These are phyloP conservation scores for Heimioporus sp. DNA, from an alignment of 768 basidiomycete species.

Conservation along the genomic window DNA sequence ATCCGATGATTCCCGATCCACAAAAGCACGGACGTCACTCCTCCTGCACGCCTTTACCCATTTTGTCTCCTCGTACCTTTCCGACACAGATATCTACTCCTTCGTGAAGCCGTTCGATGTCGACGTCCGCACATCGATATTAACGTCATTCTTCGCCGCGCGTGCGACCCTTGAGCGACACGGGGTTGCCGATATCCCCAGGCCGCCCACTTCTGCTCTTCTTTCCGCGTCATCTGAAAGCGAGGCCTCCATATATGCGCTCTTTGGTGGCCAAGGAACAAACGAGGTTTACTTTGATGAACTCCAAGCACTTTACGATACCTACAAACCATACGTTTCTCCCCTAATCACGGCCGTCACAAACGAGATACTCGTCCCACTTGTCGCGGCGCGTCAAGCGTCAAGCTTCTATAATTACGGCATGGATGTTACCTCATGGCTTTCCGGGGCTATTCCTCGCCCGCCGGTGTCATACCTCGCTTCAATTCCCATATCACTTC, in stretches of 20 bases:
- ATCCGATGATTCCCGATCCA: slow-evolving; percentile 51
- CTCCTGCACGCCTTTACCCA: slow-evolving; percentile 73
- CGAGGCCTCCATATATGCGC: slow-evolving; percentile 77
- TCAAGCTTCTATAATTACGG: slow-evolving; percentile 75
- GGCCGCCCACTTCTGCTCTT: slow-evolving; percentile 63
- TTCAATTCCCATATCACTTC: slow-evolving; percentile 90
- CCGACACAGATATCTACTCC: slow-evolving; percentile 74
- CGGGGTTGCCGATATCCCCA: slow-evolving; percentile 53
- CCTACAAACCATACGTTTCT: slow-evolving; percentile 83
- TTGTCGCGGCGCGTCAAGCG: slow-evolving; percentile 55
- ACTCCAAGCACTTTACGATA: slow-evolving; percentile 86
- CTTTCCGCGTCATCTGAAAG: slow-evolving; percentile 58
- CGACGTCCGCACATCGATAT: slow-evolving; percentile 72
- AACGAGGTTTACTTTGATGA: slow-evolving; percentile 99
- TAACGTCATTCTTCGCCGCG: slow-evolving; percentile 78
- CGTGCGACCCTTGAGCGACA: slow-evolving; percentile 65
- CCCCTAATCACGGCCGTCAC: slow-evolving; percentile 67
- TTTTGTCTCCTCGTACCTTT: slow-evolving; percentile 76
- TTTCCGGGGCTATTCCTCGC: slow-evolving; percentile 63
- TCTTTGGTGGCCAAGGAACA: slow-evolving; percentile 97
- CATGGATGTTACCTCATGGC: slow-evolving; percentile 82
- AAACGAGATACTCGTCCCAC: slow-evolving; percentile 64
- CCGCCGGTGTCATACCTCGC: slow-evolving; percentile 86
- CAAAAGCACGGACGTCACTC: slow-evolving; percentile 55
- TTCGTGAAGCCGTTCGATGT: slow-evolving; percentile 72